A percentile compares a stretch with the other conserved stretches of the same genome.
These are phyloP conservation scores for Salix udensis DNA, from an alignment of 345 rosid species.

Conservation along the genomic window DNA sequence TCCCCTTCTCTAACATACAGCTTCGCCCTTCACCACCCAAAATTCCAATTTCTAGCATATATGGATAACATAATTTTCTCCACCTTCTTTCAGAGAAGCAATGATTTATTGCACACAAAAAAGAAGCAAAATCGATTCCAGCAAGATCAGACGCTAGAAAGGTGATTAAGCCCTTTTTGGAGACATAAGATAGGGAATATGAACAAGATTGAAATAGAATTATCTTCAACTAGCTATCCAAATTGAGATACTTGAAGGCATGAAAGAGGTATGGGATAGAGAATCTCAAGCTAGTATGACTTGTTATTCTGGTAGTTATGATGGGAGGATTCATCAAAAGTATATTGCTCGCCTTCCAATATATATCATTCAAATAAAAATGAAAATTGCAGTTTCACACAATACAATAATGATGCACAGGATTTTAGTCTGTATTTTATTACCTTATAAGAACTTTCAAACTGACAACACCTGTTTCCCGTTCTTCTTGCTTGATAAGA, in stretches of 20 bases:
- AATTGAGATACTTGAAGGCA: neutral
- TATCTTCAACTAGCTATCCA: neutral
- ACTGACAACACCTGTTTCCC: conserved; percentile 93
- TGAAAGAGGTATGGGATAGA: neutral
- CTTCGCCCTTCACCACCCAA: too few relatives aligned
- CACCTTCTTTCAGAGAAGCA: too few relatives aligned
- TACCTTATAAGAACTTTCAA: conserved; percentile 74
- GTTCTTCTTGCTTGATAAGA: conserved; percentile 94
- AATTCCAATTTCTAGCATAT: too few relatives aligned
- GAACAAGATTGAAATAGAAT: neutral
- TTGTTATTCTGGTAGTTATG: neutral
- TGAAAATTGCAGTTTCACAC: too few relatives aligned
- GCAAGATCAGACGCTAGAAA: neutral
- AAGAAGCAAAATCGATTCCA: too few relatives aligned
- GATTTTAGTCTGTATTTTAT: conserved; percentile 1
- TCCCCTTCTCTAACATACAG: too few relatives aligned
- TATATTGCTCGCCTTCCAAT: neutral
- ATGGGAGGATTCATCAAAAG: neutral
- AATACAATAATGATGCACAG: neutral
- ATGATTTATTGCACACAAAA: too few relatives aligned
- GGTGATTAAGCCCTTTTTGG: neutral
- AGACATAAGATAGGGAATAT: neutral
- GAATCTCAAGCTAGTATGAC: neutral
- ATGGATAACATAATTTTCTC: too few relatives aligned
- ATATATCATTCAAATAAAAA: neutral